phyloP scores from a whole-genome alignment of 805 yeast genomes.

The Candida germanica region DNA sequence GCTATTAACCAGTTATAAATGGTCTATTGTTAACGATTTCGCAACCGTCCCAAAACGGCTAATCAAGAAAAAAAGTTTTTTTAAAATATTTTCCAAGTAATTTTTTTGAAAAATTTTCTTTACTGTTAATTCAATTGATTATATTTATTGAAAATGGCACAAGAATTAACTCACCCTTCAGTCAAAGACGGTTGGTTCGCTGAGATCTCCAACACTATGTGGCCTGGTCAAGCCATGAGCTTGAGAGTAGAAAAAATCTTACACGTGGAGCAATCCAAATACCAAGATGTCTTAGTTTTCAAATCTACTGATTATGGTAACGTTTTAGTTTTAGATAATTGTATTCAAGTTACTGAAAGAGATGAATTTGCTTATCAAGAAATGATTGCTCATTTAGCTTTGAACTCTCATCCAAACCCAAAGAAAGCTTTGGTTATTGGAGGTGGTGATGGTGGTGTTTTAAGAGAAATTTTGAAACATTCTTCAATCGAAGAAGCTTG shows the following conservation, averaged over 20 bases:
- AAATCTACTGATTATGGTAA: constrained; percentile 93
- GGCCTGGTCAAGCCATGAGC: constrained; percentile 99
- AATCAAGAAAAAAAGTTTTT: too few relatives aligned
- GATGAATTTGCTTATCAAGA: constrained; percentile 98
- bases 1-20: too few relatives aligned
- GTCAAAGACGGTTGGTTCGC: constrained; percentile 93
- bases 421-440: constrained; percentile 92
- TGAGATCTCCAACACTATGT: constrained; percentile 91
- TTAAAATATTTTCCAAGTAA: too few relatives aligned
- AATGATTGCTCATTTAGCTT: constrained; percentile 92
- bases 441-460: constrained; percentile 99
- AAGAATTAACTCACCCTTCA: constrained; percentile 52
- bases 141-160: constrained; percentile 15
- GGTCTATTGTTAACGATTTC: too few relatives aligned
- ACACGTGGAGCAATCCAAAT: constrained; percentile 80
- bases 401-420: constrained; percentile 93
- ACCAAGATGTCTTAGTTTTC: constrained; percentile 92
- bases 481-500: constrained; percentile 81
- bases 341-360: constrained; percentile 93
- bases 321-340: constrained; percentile 91
- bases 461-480: constrained; percentile 92
- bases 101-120: constrained; percentile 1
- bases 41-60: too few relatives aligned
- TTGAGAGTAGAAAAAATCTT: constrained; percentile 82
- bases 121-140: neutral